Evolutionary conservation across 2,329 filamentous ascomycete species (phyloP).

Genomic region (Pseudonectria foliicola): DNA sequence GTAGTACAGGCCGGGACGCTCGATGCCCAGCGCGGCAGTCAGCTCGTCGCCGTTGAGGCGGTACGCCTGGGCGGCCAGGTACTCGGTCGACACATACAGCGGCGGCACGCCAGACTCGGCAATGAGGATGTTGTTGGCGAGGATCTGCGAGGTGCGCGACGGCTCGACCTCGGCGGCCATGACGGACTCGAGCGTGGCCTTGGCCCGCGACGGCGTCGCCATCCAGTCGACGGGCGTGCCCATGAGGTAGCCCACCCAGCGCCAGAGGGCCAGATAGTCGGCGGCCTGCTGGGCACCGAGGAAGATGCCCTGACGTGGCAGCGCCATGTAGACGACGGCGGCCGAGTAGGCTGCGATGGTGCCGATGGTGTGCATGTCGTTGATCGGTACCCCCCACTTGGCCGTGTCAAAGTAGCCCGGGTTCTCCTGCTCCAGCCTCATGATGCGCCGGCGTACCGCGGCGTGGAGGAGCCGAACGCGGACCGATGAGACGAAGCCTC

Average conservation of each 20-base stretch:
- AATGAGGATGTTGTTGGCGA: slow-evolving; percentile 70
- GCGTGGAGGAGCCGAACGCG: slow-evolving; percentile 60
- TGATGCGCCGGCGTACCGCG: slow-evolving; percentile 54
- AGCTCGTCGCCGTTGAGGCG: slow-evolving; percentile 65
- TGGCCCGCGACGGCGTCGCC: slow-evolving; percentile 46
- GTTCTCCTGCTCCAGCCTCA: slow-evolving; percentile 45
- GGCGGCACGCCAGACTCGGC: slow-evolving; percentile 61
- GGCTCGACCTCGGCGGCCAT: slow-evolving; percentile 60
- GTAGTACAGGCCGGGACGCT: slow-evolving; percentile 50
- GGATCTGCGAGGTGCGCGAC: slow-evolving; percentile 50
- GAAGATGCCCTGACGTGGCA: slow-evolving; percentile 67
- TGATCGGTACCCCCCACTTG: slow-evolving; percentile 59
- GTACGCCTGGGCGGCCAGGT: slow-evolving; percentile 60
- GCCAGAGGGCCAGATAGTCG: slow-evolving; percentile 71
- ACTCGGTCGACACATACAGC: slow-evolving; percentile 55
- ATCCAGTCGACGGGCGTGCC: slow-evolving; percentile 60
- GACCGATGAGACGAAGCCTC: slow-evolving; percentile 53
- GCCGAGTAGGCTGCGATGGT: slow-evolving; percentile 67
- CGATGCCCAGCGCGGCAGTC: slow-evolving; percentile 51
- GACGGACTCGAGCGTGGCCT: slow-evolving; percentile 60
- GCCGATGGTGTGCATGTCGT: slow-evolving; percentile 66
- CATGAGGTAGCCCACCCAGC: slow-evolving; percentile 64
- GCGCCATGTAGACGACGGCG: slow-evolving; percentile 57
- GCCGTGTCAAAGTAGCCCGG: slow-evolving; percentile 55
- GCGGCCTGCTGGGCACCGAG: slow-evolving; percentile 52